Base-by-base conservation (phyloP, 495 filamentous ascomycete species). In the Chaetomium cochliodes region DNA sequence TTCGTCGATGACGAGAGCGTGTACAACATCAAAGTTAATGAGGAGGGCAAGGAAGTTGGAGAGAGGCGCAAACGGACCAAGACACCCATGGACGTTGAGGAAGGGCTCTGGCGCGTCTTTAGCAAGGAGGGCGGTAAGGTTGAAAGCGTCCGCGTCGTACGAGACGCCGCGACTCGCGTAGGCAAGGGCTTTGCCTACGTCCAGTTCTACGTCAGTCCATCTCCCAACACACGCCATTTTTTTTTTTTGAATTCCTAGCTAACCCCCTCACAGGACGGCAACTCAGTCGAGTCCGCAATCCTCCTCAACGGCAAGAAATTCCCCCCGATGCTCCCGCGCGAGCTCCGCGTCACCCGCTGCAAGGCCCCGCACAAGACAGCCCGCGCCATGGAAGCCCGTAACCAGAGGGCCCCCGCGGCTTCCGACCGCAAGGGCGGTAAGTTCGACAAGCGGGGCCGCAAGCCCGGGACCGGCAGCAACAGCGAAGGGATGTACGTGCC, bases 131-230 rank as follows among this genome's bases (percentile, higher is more conserved):
- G 85, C 62, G 92, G 96, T 60, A 89, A 83, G 55, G 87, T 99
- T 15, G 93, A 99, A 78, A 93, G 88, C 69, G 96, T 98, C 41
- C 88, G 96, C 13, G 90, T 99, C n/a, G 84, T 97, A 37, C 86
- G 96, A 62, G 96, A 99, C 69, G 79, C 88, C 51, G 87, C 87
- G 55, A 98, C 96, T 23, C 85, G 96, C 41, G 91, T 99, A 53
- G 92, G 94, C 53, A 98, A 99, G 75, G 96, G 96, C 16, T 92
- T 99, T 74, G 96, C 96, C 23, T 99, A 99, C 70, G 92, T 99
- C 41, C 96, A 99, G 70, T 99, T 98, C 75, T 80, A 85, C 72
- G 86, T 87, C 65, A 72, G 76, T 73, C 26, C 46, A 30, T 22
- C 23, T 37, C 28, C 5, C 33, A 46, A 13, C 13, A 22, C 23